phyloP scores from a whole-genome alignment of 176 grass and related monocot species.

The Thinopyrum elongatum region DNA sequence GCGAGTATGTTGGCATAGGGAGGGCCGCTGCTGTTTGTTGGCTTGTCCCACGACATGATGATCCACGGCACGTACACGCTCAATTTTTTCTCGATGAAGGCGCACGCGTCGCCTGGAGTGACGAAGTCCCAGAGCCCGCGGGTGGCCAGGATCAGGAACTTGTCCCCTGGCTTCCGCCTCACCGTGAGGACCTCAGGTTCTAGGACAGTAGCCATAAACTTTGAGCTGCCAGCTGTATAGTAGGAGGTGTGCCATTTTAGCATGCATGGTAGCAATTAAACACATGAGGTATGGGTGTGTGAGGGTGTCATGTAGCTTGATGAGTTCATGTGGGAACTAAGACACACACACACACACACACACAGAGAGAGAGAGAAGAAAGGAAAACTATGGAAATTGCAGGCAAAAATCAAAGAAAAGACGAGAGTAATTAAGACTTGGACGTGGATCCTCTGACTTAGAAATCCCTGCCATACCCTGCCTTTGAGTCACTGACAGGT shows the following conservation, averaged over 20 bases:
- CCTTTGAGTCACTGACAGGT: no score
- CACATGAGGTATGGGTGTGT: not conserved
- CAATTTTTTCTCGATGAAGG: not conserved
- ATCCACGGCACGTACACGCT: not conserved
- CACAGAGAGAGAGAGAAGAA: no score
- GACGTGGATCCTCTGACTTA: no score
- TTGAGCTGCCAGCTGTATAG: not conserved
- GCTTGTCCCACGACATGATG: not conserved
- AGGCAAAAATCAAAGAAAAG: not conserved
- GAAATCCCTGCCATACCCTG: no score
- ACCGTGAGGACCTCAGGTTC: not conserved
- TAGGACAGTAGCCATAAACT: no score
- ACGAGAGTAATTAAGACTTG: not conserved
- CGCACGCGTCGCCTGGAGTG: not conserved
- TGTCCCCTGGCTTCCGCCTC: not conserved
- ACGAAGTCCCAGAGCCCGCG: not conserved
- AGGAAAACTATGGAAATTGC: not conserved
- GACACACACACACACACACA: no score
- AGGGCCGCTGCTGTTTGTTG: not conserved
- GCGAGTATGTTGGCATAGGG: not conserved
- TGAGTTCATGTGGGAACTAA: not conserved
- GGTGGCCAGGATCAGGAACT: conserved; percentile 32
- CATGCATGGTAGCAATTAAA: not conserved
- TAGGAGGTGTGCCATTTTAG: not conserved
- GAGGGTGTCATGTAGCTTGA: not conserved